phyloP scores from a whole-genome alignment of 1,139 yeast genomes.

The Williopsis jadinii region DNA sequence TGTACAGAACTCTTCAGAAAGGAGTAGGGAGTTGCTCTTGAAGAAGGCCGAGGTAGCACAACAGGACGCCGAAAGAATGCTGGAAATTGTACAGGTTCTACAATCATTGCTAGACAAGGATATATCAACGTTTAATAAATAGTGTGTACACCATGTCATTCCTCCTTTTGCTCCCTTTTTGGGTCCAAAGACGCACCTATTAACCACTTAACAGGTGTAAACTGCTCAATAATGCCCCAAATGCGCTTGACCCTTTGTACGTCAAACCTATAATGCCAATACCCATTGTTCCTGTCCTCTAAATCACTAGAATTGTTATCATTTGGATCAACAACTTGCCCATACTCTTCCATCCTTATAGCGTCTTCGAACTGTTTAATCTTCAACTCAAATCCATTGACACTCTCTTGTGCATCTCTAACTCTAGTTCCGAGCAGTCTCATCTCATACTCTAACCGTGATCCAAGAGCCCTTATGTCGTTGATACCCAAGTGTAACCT shows the following conservation, averaged over 20 bases:
- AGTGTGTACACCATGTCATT: too few relatives aligned
- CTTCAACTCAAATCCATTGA: slow-evolving; percentile 42
- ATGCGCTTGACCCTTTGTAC: slow-evolving; percentile 36
- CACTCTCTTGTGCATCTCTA: slow-evolving; percentile 73
- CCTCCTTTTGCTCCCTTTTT: too few relatives aligned
- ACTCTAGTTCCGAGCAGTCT: slow-evolving; percentile 65
- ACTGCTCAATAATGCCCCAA: slow-evolving; percentile 39
- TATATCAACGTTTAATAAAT: too few relatives aligned
- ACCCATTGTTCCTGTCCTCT: too few relatives aligned
- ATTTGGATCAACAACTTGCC: not conserved
- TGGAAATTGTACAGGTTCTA: slow-evolving; percentile 1
- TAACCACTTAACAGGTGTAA: slow-evolving; percentile 21
- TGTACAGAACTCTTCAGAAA: not conserved
- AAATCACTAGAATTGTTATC: slow-evolving; percentile 22
- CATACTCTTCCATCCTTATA: slow-evolving; percentile 1
- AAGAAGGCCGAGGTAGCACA: not conserved
- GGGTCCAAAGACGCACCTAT: not conserved
- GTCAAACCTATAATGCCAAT: slow-evolving; percentile 37
- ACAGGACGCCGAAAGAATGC: not conserved
- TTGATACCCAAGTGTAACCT: slow-evolving; percentile 42
- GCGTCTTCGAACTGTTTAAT: slow-evolving; percentile 30
- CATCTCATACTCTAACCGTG: slow-evolving; percentile 75
- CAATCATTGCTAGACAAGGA: not conserved
- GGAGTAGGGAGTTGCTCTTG: not conserved
- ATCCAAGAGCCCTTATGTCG: slow-evolving; percentile 64